Evolutionary conservation across 139 green algal species (phyloP), one percentile per base, ranked within the genome.

Genomic region (Klebsormidium nitens): DNA sequence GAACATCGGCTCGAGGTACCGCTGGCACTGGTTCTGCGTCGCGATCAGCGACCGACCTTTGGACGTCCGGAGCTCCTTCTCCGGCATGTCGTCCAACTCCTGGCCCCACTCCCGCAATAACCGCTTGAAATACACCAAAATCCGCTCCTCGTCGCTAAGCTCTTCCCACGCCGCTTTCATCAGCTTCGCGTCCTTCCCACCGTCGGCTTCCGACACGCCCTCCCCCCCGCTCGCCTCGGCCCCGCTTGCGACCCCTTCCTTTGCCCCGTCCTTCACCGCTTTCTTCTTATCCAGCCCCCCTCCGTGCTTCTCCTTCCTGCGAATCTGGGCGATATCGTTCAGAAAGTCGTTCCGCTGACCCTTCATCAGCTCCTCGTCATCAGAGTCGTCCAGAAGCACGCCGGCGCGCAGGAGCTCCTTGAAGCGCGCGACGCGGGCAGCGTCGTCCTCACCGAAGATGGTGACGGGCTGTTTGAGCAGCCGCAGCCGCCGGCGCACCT

Each of bases 401-500:
- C 23, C 14, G 14, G 26, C 8, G 52, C 14, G 23, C 23, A 61
- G 52, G 23, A 14, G 56, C 56, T 34, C 31, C 56, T 44, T 64
- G 14, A 77, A 66, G 17, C 70, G 39, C 28, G 19, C 38, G 47
- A 69, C 31, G 28, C 39, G 59, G 42, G 57, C 49, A 44, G 64
- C 40, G n/a, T 79, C 65, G 46, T 76, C 72, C 83, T 98, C 93
- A 23, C 87, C 93, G 78, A 98, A 98, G 6, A 98, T 77, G 0
- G 87, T 97, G 3, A 82, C 85, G 1, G 93, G 93, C 72, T 98
- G 84, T 0, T 85, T 76, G 1, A 98, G 79, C 3, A 83, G 68
- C 0, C 93, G 64, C 44, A 98, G 85, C 5, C 91, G 75, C 1
- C 90, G 75, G 32, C 96, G 86, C 36, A 95, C 88, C 66, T 97